A percentile compares a stretch with the other conserved stretches of the same genome.
phyloP scores from a whole-genome alignment of 495 filamentous ascomycete species.

The Lophiotrema nucula region DNA sequence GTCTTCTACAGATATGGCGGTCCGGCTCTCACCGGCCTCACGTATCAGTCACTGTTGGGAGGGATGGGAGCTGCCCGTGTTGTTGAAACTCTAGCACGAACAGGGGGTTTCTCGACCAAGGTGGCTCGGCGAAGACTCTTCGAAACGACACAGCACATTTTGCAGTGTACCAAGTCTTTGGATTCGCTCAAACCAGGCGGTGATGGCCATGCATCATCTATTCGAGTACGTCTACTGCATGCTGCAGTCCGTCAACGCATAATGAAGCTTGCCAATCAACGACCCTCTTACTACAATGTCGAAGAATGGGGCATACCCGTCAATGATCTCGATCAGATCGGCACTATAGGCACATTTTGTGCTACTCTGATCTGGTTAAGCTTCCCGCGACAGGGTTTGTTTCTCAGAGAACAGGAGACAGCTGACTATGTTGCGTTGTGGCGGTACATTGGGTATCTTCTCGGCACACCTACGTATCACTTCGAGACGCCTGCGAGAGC shows the following conservation, averaged over 20 bases:
- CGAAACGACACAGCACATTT: slow-evolving; percentile 74
- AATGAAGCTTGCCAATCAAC: slow-evolving; percentile 52
- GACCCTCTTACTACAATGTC: slow-evolving; percentile 63
- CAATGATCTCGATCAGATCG: slow-evolving; percentile 72
- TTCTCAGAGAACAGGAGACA: slow-evolving; percentile 59
- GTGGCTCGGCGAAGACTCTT: slow-evolving; percentile 68
- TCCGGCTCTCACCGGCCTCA: slow-evolving; percentile 59
- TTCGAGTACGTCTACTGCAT: slow-evolving; percentile 75
- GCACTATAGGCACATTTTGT: slow-evolving; percentile 68
- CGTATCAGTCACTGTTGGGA: slow-evolving; percentile 65
- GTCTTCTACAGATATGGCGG: slow-evolving; percentile 62
- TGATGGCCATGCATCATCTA: slow-evolving; percentile 62
- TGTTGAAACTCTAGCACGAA: slow-evolving; percentile 72
- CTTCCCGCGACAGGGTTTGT: slow-evolving; percentile 72
- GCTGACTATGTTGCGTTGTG: slow-evolving; percentile 72
- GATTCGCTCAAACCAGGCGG: slow-evolving; percentile 68
- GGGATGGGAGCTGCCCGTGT: slow-evolving; percentile 58
- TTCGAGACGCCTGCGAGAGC: slow-evolving; percentile 57
- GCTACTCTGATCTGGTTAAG: slow-evolving; percentile 64
- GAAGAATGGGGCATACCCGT: slow-evolving; percentile 63
- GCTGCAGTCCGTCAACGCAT: slow-evolving; percentile 68
- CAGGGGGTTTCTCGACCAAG: slow-evolving; percentile 72
- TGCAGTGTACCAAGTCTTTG: slow-evolving; percentile 65
- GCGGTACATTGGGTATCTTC: slow-evolving; percentile 69
- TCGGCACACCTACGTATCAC: slow-evolving; percentile 62